Evolutionary conservation across 2,329 filamentous ascomycete genomes (phyloP).

Genomic region (Dactylellina drechsleri): DNA sequence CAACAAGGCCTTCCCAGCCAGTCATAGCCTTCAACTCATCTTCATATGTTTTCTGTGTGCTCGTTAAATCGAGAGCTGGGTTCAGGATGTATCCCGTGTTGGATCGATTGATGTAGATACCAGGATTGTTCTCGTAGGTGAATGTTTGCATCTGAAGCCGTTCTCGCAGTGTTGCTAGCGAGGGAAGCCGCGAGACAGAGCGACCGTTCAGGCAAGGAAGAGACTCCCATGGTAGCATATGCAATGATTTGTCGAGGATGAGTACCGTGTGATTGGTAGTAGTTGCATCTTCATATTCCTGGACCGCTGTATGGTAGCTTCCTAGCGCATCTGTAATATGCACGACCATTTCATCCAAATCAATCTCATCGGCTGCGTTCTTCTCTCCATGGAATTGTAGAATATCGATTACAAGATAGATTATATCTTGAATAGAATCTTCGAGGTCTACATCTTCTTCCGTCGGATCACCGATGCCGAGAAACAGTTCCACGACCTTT

Average conservation of each 20-base stretch:
- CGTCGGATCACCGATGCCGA: conserved; percentile 80
- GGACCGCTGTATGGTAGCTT: conserved; percentile 71
- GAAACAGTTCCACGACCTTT: conserved; percentile 84
- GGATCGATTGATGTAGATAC: conserved; percentile 67
- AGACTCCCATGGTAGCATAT: conserved; percentile 95
- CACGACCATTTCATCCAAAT: conserved; percentile 90
- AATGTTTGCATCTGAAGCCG: conserved; percentile 69
- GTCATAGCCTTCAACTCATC: conserved; percentile 70
- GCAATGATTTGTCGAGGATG: conserved; percentile 88
- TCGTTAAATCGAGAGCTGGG: conserved; percentile 81
- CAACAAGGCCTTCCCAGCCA: conserved; percentile 78
- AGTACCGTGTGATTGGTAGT: conserved; percentile 79
- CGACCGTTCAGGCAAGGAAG: conserved; percentile 82
- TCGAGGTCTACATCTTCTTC: conserved; percentile 78
- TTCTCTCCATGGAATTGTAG: conserved; percentile 95
- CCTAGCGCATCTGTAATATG: conserved; percentile 86
- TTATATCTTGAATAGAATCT: conserved; percentile 86
- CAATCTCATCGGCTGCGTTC: conserved; percentile 97
- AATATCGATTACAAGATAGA: conserved; percentile 97
- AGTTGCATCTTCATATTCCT: conserved; percentile 60
- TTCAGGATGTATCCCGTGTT: conserved; percentile 80
- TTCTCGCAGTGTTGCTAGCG: conserved; percentile 81
- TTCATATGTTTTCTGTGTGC: conserved; percentile 80
- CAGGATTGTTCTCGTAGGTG: conserved; percentile 60
- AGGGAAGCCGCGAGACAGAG: conserved; percentile 87